Evolutionary conservation across 2,329 filamentous ascomycete species (phyloP).

Genomic region (Aspergillus jensenii): DNA sequence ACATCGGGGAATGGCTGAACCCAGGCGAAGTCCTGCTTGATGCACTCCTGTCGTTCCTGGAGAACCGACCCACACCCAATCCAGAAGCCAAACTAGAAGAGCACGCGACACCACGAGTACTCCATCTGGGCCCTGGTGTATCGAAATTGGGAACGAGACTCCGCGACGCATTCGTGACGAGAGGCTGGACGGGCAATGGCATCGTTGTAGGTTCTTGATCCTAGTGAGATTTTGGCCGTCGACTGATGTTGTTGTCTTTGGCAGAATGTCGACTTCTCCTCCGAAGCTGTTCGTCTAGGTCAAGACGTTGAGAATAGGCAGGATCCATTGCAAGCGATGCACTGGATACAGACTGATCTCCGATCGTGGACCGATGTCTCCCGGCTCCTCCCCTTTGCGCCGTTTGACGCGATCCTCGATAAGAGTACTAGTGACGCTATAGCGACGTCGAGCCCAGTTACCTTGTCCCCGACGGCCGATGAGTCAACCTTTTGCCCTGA

Average conservation of each 20-base stretch:
- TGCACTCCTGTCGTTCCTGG: conserved; percentile 25
- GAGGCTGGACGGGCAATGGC: conserved; percentile 28
- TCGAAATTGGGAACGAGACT: conserved; percentile 32
- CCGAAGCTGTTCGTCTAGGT: conserved; percentile 37
- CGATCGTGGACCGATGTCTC: conserved; percentile 33
- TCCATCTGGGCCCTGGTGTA: conserved; percentile 37
- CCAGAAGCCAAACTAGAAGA: neutral
- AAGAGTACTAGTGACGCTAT: conserved; percentile 42
- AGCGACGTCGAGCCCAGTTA: conserved; percentile 25
- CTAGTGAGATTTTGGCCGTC: neutral
- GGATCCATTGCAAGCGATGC: conserved; percentile 26
- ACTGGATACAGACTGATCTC: conserved; percentile 32
- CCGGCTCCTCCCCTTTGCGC: conserved; percentile 23
- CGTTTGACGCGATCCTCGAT: conserved; percentile 36
- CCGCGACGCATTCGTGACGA: conserved; percentile 26
- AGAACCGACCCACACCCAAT: conserved; percentile 10
- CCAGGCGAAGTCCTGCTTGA: conserved; percentile 33
- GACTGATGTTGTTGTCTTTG: neutral
- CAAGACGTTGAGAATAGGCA: conserved; percentile 23
- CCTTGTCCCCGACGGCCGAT: conserved; percentile 15
- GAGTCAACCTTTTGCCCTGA: conserved; percentile 20
- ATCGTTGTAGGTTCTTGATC: conserved; percentile 29
- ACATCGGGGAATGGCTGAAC: conserved; percentile 41
- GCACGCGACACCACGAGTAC: conserved; percentile 21
- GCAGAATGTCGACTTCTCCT: conserved; percentile 39